These are phyloP conservation scores for Komagataella pastoris DNA, from an alignment of 805 yeast genomes.

Conservation along the genomic window DNA sequence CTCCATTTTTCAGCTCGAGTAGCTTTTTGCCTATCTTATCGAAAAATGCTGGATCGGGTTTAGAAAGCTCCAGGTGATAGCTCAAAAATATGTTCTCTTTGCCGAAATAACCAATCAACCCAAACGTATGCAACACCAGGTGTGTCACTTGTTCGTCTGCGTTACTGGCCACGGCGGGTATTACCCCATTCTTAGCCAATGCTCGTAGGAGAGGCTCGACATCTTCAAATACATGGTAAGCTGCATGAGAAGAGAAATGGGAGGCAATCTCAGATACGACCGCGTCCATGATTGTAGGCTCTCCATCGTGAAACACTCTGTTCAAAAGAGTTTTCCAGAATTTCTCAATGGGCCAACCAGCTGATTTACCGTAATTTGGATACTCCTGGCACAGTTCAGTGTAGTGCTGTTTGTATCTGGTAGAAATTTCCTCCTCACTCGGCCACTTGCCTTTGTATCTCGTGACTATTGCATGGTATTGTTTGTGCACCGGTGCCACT, in stretches of 20 bases:
- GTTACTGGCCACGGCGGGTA: slow-evolving; percentile 39
- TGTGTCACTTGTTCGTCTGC: slow-evolving; percentile 43
- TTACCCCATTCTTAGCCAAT: slow-evolving; percentile 18
- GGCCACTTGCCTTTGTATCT: slow-evolving; percentile 20
- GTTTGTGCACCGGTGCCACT: slow-evolving; percentile 34
- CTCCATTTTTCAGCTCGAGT: not conserved
- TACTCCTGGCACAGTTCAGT: slow-evolving; percentile 20
- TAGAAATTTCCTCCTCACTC: slow-evolving; percentile 10
- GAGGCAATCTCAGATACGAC: slow-evolving; percentile 30
- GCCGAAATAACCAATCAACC: slow-evolving; percentile 25
- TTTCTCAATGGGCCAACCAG: slow-evolving; percentile 17
- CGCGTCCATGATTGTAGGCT: slow-evolving; percentile 13
- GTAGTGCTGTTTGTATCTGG: slow-evolving; percentile 18
- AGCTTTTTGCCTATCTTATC: slow-evolving; percentile 11
- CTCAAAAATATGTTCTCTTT: slow-evolving; percentile 30
- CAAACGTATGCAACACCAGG: slow-evolving; percentile 31
- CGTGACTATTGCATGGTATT: slow-evolving; percentile 34
- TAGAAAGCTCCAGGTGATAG: slow-evolving; percentile 39
- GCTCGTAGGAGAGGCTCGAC: slow-evolving; percentile 29
- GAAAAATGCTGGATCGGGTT: slow-evolving; percentile 40
- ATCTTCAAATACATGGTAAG: slow-evolving; percentile 42
- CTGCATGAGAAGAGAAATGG: slow-evolving; percentile 35
- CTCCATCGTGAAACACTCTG: slow-evolving; percentile 23
- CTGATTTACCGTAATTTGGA: slow-evolving; percentile 53
- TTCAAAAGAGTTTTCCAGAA: slow-evolving; percentile 52